Percentiles rank a stretch among this genome's conserved stretches.
phyloP scores from a whole-genome alignment of 1,284 basidiomycete genomes.

The Caloboletus firmus region DNA sequence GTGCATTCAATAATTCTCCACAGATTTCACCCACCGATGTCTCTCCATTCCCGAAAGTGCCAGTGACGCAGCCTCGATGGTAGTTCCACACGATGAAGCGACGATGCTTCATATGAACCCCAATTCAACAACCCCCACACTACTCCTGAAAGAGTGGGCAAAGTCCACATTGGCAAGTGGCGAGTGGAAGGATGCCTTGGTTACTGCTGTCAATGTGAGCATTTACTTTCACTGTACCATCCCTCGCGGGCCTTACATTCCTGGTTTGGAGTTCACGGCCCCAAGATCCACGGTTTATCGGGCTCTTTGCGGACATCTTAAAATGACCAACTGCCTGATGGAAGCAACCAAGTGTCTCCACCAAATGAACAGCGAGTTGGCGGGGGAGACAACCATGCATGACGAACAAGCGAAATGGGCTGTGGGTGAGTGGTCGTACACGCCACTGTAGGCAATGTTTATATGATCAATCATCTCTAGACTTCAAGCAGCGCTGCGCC shows the following conservation, averaged over 20 bases:
- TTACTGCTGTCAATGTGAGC: not conserved
- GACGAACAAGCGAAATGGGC: not conserved
- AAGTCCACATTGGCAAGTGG: not conserved
- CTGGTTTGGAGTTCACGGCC: not conserved
- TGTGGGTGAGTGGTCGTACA: not conserved
- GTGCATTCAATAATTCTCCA: accelerated
- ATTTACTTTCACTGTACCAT: accelerated
- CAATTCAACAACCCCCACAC: not conserved
- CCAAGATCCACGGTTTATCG: not conserved
- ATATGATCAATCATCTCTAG: no score
- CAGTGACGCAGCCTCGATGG: not conserved
- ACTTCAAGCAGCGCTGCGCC: not conserved
- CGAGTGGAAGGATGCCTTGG: not conserved
- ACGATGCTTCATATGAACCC: no score
- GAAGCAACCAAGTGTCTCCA: not conserved
- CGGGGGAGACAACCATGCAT: not conserved
- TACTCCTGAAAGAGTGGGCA: not conserved
- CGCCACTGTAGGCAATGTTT: no score
- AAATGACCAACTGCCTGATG: no score
- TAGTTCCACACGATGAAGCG: not conserved
- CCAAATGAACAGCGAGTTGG: not conserved
- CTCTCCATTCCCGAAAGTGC: not conserved
- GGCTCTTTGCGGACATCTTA: not conserved
- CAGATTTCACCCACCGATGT: constrained; percentile 8
- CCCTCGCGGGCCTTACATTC: not conserved